phyloP scores from a whole-genome alignment of 495 filamentous ascomycete genomes.

The Penicillium tannophilum region DNA sequence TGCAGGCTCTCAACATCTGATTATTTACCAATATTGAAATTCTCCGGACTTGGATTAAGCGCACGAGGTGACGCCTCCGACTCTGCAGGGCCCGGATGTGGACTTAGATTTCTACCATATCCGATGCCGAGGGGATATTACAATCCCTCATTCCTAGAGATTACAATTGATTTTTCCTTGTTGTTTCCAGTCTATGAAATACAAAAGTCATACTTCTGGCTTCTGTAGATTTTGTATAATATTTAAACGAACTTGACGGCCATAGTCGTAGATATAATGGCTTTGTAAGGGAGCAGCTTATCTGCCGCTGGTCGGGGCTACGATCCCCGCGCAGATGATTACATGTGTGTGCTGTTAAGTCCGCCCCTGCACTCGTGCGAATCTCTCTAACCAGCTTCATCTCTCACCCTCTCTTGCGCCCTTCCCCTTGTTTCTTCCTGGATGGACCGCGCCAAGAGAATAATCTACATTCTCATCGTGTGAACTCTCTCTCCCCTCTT shows the following conservation, averaged over 20 bases:
- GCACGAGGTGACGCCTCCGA: constrained; percentile 12
- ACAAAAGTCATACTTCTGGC: neutral
- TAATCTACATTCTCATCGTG: constrained; percentile 13
- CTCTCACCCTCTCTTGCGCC: constrained; percentile 5
- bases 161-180: neutral
- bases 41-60: neutral
- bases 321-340: constrained; percentile 25
- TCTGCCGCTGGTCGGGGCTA: constrained; percentile 21
- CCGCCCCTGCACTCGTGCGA: constrained; percentile 13
- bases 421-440: constrained; percentile 14
- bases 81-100: constrained; percentile 8
- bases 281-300: constrained; percentile 12
- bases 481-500: constrained; percentile 13
- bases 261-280: neutral
- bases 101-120: constrained; percentile 7
- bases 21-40: neutral
- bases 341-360: constrained; percentile 15
- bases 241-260: no score
- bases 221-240: neutral
- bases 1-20: neutral
- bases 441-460: constrained; percentile 23
- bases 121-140: neutral
- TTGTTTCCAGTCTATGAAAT: neutral
- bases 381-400: constrained; percentile 9
- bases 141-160: neutral